A percentile compares a stretch with the other conserved stretches of the same genome.
phyloP scores from a whole-genome alignment of 1,284 basidiomycete species.

The Ustilago vetiveriae region DNA sequence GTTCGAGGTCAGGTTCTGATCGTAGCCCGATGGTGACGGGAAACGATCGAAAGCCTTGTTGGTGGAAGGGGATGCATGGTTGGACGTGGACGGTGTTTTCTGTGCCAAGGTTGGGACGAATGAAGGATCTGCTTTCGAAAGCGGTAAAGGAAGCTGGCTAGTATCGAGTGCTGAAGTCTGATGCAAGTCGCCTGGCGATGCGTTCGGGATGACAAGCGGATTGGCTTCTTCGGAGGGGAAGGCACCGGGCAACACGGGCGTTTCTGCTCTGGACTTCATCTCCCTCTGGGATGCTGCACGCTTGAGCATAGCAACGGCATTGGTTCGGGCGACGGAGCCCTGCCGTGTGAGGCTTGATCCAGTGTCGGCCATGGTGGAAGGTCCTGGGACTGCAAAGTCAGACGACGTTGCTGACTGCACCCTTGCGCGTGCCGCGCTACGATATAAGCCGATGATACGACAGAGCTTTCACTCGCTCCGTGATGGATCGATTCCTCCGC shows the following conservation, averaged over 20 bases:
- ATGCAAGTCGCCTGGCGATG: background rate
- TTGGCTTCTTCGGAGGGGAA: constrained; percentile 7
- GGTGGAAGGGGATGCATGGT: background rate
- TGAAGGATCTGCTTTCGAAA: constrained; percentile 2
- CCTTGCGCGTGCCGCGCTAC: too few relatives aligned
- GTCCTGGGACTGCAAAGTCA: too few relatives aligned
- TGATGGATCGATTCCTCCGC: too few relatives aligned
- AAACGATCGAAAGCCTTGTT: constrained; percentile 5
- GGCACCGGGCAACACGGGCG: constrained; percentile 12
- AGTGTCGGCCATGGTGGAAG: constrained; percentile 15
- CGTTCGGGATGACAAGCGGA: background rate
- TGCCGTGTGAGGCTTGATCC: constrained; percentile 18
- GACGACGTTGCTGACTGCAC: too few relatives aligned
- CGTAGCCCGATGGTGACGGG: background rate
- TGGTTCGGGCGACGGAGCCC: constrained; percentile 42
- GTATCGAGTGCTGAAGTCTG: background rate
- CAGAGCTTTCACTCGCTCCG: too few relatives aligned
- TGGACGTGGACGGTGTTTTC: background rate
- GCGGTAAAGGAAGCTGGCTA: background rate
- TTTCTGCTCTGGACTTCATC: constrained; percentile 33
- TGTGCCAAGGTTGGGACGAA: background rate
- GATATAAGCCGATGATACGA: too few relatives aligned
- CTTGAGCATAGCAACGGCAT: constrained; percentile 57
- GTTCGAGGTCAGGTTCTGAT: background rate
- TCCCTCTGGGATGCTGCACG: constrained; percentile 59